A percentile compares a stretch with the other conserved stretches of the same genome.
Evolutionary conservation across 495 filamentous ascomycete species (phyloP).

Genomic region (Alectoria sarmentosa): DNA sequence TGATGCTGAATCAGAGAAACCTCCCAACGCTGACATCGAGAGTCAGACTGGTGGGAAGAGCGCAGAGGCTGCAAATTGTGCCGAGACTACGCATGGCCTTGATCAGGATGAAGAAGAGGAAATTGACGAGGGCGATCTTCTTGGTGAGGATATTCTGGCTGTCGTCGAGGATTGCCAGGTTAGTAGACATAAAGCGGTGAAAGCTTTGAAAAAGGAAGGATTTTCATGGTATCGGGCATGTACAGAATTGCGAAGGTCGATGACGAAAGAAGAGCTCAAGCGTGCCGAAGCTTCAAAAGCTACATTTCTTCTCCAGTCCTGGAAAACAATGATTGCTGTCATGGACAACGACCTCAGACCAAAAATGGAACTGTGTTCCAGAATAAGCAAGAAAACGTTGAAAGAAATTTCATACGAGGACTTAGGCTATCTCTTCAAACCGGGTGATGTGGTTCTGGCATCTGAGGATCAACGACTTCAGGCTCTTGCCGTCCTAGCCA

Average conservation of each 20-base stretch:
- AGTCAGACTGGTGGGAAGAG: not conserved
- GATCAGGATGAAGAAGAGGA: not conserved
- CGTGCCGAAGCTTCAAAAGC: not conserved
- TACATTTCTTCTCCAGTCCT: not conserved
- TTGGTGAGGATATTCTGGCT: not conserved
- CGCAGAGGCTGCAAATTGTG: not conserved
- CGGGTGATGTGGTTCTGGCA: constrained; percentile 29
- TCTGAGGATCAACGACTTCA: not conserved
- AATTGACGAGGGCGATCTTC: not conserved
- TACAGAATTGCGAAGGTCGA: not conserved
- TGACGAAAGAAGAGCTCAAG: not conserved
- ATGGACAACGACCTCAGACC: constrained; percentile 26
- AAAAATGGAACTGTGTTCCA: not conserved
- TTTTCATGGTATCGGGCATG: not conserved
- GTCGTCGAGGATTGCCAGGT: not conserved
- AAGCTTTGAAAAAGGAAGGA: not conserved
- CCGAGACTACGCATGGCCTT: not conserved
- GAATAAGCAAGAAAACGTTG: constrained; percentile 2
- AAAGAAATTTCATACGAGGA: constrained; percentile 30
- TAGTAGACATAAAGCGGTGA: not conserved
- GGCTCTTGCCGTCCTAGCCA: not conserved
- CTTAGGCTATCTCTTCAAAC: constrained; percentile 36
- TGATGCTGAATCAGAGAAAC: not conserved
- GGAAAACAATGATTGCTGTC: constrained; percentile 22
- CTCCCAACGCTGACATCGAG: not conserved